A percentile compares a stretch with the other conserved stretches of the same genome.
Evolutionary conservation across 2,329 filamentous ascomycete species (phyloP).

Genomic region (Paecilomyces sp.): DNA sequence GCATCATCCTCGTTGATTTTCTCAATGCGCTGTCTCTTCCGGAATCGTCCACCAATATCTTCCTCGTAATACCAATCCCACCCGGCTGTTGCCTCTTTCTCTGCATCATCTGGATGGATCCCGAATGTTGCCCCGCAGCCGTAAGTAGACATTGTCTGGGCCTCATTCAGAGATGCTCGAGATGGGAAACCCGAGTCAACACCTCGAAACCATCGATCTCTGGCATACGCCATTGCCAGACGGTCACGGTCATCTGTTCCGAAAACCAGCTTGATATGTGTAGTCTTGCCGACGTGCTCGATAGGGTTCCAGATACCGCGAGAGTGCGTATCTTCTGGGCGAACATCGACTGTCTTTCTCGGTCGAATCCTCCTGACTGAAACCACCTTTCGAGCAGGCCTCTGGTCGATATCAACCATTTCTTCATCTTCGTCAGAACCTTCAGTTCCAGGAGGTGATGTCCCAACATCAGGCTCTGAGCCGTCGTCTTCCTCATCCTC

Average conservation of each 20-base stretch:
- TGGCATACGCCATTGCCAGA: slow-evolving; percentile 39
- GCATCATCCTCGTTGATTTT: slow-evolving; percentile 30
- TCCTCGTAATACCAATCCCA: slow-evolving; percentile 49
- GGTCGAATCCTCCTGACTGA: not conserved
- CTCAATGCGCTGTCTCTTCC: slow-evolving; percentile 31
- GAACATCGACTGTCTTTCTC: slow-evolving; percentile 11
- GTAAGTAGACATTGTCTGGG: slow-evolving; percentile 22
- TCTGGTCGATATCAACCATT: not conserved
- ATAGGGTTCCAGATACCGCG: slow-evolving; percentile 29
- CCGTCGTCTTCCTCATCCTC: slow-evolving; percentile 7
- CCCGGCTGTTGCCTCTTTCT: slow-evolving; percentile 38
- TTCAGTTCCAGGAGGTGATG: not conserved
- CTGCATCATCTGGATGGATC: slow-evolving; percentile 30
- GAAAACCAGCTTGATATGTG: slow-evolving; percentile 44
- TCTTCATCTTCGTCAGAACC: slow-evolving; percentile 5
- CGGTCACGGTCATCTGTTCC: slow-evolving; percentile 45
- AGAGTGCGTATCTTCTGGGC: slow-evolving; percentile 23
- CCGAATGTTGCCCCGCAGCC: slow-evolving; percentile 38
- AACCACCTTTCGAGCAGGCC: not conserved
- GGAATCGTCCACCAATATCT: slow-evolving; percentile 35
- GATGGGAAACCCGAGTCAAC: slow-evolving; percentile 46
- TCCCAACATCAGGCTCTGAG: slow-evolving; percentile 7
- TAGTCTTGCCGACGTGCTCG: slow-evolving; percentile 33
- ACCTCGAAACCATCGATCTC: slow-evolving; percentile 42
- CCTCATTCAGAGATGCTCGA: slow-evolving; percentile 27